A percentile compares a stretch with the other conserved stretches of the same genome.
These are phyloP conservation scores for Chlorella sorokiniana DNA, from an alignment of 139 green algal species.

Conservation along the genomic window DNA sequence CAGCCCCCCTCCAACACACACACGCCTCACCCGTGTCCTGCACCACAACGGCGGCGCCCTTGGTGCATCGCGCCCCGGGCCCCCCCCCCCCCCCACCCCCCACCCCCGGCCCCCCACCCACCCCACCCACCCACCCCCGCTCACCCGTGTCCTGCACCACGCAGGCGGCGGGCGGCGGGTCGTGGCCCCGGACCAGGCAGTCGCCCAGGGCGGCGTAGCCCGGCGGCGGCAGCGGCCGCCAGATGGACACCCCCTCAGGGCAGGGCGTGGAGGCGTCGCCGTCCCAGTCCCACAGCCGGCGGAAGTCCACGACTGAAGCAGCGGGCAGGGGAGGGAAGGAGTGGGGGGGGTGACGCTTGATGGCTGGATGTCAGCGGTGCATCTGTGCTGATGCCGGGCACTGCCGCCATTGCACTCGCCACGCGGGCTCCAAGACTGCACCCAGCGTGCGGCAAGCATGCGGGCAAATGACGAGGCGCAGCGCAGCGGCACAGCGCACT, in stretches of 20 bases:
- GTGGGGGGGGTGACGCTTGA: not conserved
- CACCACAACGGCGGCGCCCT: too few relatives aligned
- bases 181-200: slow-evolving; percentile 53
- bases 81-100: not conserved
- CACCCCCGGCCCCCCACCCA: not conserved
- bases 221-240: slow-evolving; percentile 74
- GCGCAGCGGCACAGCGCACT: not conserved
- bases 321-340: not conserved
- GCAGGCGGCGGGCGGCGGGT: slow-evolving; percentile 25
- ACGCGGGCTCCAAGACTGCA: too few relatives aligned
- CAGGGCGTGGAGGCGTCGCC: not conserved
- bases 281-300: slow-evolving; percentile 39
- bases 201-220: slow-evolving; percentile 86
- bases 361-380: not conserved
- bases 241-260: slow-evolving; percentile 75
- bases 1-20: too few relatives aligned
- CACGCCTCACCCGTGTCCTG: too few relatives aligned
- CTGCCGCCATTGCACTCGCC: too few relatives aligned
- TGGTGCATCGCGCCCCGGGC: not conserved
- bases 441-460: too few relatives aligned
- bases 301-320: slow-evolving; percentile 44
- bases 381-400: too few relatives aligned
- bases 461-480: not conserved
- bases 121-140: not conserved
- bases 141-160: slow-evolving; percentile 33